Evolutionary conservation across 306 rosid genomes (phyloP).

Genomic region (Clitoria ternatea): DNA sequence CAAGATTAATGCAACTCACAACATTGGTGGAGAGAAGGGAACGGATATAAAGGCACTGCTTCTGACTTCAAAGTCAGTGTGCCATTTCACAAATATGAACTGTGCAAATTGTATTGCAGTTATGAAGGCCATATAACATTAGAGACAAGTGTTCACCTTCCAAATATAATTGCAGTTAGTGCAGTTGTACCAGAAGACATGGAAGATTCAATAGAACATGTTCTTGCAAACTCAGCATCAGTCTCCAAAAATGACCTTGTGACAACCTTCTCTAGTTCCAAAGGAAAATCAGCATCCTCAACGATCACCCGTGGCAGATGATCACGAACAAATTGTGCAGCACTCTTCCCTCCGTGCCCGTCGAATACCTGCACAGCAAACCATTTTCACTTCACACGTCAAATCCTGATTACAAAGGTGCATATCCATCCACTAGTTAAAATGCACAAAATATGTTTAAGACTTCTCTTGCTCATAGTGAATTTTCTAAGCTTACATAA

Average conservation of each 20-base stretch:
- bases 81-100: not conserved
- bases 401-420: not conserved
- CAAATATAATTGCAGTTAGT: slow-evolving; percentile 85
- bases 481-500: not conserved
- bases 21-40: not conserved
- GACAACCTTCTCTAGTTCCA: slow-evolving; percentile 88
- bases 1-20: not conserved
- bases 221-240: slow-evolving; percentile 75
- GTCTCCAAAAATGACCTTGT: slow-evolving; percentile 73
- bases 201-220: slow-evolving; percentile 57
- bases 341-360: slow-evolving; percentile 90
- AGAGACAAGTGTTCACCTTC: slow-evolving; percentile 50
- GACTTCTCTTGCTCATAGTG: not conserved
- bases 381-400: slow-evolving; percentile 18
- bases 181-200: slow-evolving; percentile 93
- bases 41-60: not conserved
- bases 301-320: slow-evolving; percentile 80
- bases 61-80: not conserved
- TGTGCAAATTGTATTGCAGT: not conserved
- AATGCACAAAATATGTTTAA: not conserved
- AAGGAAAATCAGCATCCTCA: slow-evolving; percentile 85
- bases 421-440: not conserved
- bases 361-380: slow-evolving; percentile 71
- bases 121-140: not conserved
- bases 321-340: slow-evolving; percentile 86